Evolutionary conservation across 2,329 filamentous ascomycete species (phyloP), one percentile per base, ranked within the genome.

Genomic region (Westerdykella aurantiaca): DNA sequence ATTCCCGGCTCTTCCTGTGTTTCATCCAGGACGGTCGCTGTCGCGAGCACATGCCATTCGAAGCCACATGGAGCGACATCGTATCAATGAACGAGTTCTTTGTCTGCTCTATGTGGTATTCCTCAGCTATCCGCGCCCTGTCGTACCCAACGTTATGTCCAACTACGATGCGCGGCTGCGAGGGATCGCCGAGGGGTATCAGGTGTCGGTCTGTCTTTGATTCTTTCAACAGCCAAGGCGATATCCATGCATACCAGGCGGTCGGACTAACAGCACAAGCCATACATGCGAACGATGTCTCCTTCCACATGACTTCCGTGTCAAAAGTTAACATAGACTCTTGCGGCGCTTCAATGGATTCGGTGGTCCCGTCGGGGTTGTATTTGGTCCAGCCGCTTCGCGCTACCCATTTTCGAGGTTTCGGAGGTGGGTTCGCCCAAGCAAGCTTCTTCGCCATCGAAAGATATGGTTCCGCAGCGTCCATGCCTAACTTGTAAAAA

Each of bases 21-120:
- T 88, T 94, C 83, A 96, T 89, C 93, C 93, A 98, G 0, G 88
- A 95, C 7, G 94, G 93, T 39, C 93, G 80, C 67, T 98, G 93
- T 52, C 86, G 84, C 17, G 93, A 97, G 68, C 93, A 98, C 93
- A 98, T 98, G 49, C 93, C 93, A 63, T 98, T 98, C 18, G 95
- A 91, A 2, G 94, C 94, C 6, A 95, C 91, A 64, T 98, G 93
- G 16, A 98, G 73, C 1, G 91, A 97, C 93, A 98, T 98, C 23
- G 93, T 98, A 64, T 98, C 93, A 41, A 98, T 70, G 63, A 95
- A 98, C 35, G 81, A 85, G 55, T 89, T 97, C 33, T 82, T 80
- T 1, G 88, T 85, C 65, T 96, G 91, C 43, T 80, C 74, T 34
- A 97, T 68, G 57, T 83, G 78, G 64, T 98, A 98, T 64, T 98